Percentiles rank a stretch among this genome's conserved stretches.
These are phyloP conservation scores for Anethum foeniculum DNA, from an alignment of 140 eudicot species.

Conservation along the genomic window DNA sequence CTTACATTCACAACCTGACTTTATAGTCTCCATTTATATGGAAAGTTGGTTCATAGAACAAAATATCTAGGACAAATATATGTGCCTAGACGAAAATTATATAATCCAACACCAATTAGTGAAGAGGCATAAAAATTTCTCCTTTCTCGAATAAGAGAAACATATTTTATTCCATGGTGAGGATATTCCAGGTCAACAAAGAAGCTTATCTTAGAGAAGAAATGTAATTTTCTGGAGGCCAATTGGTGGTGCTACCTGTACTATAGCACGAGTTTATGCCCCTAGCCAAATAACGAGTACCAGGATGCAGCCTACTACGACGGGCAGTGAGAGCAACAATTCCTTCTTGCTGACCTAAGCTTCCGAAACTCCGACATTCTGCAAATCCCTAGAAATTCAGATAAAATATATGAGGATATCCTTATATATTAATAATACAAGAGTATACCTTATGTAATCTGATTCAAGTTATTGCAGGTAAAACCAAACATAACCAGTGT, in stretches of 20 bases:
- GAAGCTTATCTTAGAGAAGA: not conserved
- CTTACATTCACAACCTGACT: not conserved
- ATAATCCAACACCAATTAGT: not conserved
- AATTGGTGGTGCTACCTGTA: conserved; percentile 51
- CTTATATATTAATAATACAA: not conserved
- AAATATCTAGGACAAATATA: not conserved
- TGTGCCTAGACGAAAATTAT: not conserved
- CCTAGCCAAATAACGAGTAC: conserved; percentile 95
- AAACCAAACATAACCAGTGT: not conserved
- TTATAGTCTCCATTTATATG: not conserved
- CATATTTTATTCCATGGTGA: not conserved
- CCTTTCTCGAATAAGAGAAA: not conserved
- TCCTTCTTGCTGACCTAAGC: conserved; percentile 90
- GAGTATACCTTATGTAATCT: conserved; percentile 12
- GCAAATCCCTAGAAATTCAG: conserved; percentile 68
- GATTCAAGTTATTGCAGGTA: conserved; percentile 9
- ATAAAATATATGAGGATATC: conserved; percentile 21
- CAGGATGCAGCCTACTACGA: conserved; percentile 98
- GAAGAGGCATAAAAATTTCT: not conserved
- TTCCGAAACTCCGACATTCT: conserved; percentile 80
- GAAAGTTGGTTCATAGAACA: not conserved
- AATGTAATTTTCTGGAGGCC: conserved; percentile 1
- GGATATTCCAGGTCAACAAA: not conserved
- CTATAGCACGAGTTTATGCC: conserved; percentile 83
- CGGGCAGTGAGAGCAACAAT: conserved; percentile 91